phyloP scores from a whole-genome alignment of 192 early-diverging fungal species.

The Funneliformis mosseae region DNA sequence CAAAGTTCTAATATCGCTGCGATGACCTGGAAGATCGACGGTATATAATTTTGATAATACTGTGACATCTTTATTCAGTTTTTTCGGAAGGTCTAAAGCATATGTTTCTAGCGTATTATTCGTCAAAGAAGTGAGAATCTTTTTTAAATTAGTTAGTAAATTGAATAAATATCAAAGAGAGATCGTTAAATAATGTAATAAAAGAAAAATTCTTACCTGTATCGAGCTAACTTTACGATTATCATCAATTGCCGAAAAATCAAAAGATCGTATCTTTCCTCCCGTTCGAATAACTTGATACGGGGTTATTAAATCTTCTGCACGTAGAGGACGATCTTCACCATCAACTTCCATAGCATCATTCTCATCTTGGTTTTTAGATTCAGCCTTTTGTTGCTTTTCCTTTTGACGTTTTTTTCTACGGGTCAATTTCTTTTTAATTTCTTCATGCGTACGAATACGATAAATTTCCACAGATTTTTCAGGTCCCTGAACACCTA shows the following conservation, averaged over 20 bases:
- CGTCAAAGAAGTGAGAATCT: constrained; percentile 71
- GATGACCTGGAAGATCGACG: constrained; percentile 87
- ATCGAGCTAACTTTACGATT: constrained; percentile 50
- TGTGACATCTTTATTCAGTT: constrained; percentile 64
- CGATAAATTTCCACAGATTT: constrained; percentile 84
- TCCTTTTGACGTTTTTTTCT: constrained; percentile 76
- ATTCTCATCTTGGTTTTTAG: constrained; percentile 43
- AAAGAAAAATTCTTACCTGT: constrained; percentile 37
- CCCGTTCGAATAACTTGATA: constrained; percentile 72
- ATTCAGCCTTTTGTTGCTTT: constrained; percentile 61
- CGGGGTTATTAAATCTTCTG: constrained; percentile 76
- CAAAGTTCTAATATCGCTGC: constrained; percentile 86
- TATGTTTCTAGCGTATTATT: constrained; percentile 89
- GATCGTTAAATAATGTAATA: neutral
- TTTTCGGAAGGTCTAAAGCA: constrained; percentile 58
- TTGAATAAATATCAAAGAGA: neutral
- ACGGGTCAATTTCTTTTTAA: constrained; percentile 82
- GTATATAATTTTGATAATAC: constrained; percentile 68
- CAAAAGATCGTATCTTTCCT: constrained; percentile 83
- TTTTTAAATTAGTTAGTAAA: constrained; percentile 21
- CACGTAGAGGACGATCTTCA: constrained; percentile 59
- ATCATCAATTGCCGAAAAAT: constrained; percentile 61
- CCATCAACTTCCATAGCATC: constrained; percentile 41
- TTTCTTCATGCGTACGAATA: constrained; percentile 73
- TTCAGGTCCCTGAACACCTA: constrained; percentile 82